phyloP scores from a whole-genome alignment of 805 yeast genomes.

The Kodamaea kakaduensis region DNA sequence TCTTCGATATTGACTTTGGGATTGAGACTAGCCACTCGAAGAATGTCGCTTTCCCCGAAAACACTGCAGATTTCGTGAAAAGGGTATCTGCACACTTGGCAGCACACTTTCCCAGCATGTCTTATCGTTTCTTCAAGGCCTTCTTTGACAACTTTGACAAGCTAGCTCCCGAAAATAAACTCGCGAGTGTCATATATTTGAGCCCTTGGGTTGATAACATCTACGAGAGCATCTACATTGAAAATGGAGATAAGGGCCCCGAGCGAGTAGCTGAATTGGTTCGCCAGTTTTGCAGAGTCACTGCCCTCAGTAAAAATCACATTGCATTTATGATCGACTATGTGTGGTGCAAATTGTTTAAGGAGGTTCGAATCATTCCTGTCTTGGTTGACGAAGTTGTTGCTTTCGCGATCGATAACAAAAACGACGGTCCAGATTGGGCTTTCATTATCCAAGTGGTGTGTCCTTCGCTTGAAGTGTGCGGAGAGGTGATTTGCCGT shows the following conservation, averaged over 20 bases:
- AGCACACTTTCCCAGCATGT: slow-evolving; percentile 49
- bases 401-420: slow-evolving; percentile 68
- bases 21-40: slow-evolving; percentile 50
- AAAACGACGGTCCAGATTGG: slow-evolving; percentile 73
- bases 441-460: slow-evolving; percentile 57
- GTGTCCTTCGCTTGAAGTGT: slow-evolving; percentile 69
- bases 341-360: slow-evolving; percentile 64
- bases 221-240: slow-evolving; percentile 50
- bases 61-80: slow-evolving; percentile 57
- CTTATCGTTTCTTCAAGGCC: slow-evolving; percentile 58
- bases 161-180: slow-evolving; percentile 29
- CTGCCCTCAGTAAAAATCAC: slow-evolving; percentile 46
- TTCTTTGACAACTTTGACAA: slow-evolving; percentile 41
- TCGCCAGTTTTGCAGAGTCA: slow-evolving; percentile 56
- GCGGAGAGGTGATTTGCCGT: slow-evolving; percentile 59
- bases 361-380: slow-evolving; percentile 55
- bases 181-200: slow-evolving; percentile 48
- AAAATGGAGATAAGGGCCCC: slow-evolving; percentile 55
- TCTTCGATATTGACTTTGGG: slow-evolving; percentile 60
- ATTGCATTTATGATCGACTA: slow-evolving; percentile 53
- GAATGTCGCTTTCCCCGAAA: slow-evolving; percentile 65
- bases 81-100: slow-evolving; percentile 59
- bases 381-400: slow-evolving; percentile 70
- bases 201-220: slow-evolving; percentile 76
- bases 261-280: slow-evolving; percentile 58